Conservation (phyloP, 257 asterid genomes). For the Capsicum baccatum region DNA sequence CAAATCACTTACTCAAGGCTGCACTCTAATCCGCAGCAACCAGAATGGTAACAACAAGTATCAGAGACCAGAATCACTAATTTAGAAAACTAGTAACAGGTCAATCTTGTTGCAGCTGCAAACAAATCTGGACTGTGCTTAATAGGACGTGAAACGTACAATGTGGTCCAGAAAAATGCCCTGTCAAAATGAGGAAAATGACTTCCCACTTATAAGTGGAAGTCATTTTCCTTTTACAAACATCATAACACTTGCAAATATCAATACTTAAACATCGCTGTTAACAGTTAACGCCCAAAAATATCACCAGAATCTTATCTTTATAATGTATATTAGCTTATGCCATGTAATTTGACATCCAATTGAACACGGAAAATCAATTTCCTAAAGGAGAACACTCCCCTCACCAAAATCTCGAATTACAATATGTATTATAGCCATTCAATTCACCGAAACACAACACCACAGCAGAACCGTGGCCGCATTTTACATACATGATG, state of each 20-base stretch:
- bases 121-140: neutral
- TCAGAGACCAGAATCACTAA: neutral
- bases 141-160: neutral
- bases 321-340: neutral
- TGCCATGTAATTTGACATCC: neutral
- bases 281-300: neutral
- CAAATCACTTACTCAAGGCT: neutral
- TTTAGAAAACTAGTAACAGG: neutral
- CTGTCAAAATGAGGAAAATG: neutral
- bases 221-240: neutral
- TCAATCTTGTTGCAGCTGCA: slow-evolving; percentile 3
- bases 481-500: neutral
- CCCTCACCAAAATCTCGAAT: slow-evolving; percentile 1
- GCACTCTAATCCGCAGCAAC: neutral
- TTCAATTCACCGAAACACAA: neutral
- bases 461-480: neutral
- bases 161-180: neutral
- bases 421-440: neutral
- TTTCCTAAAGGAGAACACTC: neutral
- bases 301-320: neutral
- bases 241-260: neutral
- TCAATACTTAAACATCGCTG: neutral
- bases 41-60: slow-evolving; percentile 14
- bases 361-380: neutral
- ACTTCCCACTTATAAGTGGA: neutral